Base-by-base conservation (phyloP, 164 flowering plant species). In the Kalanchoe fedtschenkoi region DNA sequence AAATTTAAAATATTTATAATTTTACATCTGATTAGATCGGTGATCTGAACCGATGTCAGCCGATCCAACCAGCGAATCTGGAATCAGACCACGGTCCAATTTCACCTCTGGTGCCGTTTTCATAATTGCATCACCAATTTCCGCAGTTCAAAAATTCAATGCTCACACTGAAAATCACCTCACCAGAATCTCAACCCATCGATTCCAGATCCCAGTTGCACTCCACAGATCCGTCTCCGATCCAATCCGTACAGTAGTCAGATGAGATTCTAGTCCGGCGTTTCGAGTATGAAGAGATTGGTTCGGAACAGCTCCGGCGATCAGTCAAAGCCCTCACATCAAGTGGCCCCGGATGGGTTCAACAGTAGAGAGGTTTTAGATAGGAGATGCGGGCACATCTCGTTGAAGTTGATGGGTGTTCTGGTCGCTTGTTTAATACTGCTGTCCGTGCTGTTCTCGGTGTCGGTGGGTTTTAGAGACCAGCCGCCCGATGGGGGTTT, bases 371-470 rank as follows among this genome's bases (percentile, higher is more conserved):
- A 46, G 63, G 29, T 44, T 42, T 42, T 42, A 7, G 80, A 75
- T 67, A 69, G 56, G 73, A 78, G 69, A 74, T 62, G 65, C 34
- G 79, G 82, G 60, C 41, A 62, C 15, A 71, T 63, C 53, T 51
- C 60, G 24, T 61, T 75, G 67, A 69, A 69, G 59, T 22, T 71
- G 26, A 78, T 75, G 76, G 84, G 80, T 24, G 38, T 79, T 28
- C 47, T 77, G 26, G 75, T 74, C 38, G 78, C 62, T 33, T 66
- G 66, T 30, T 70, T 83, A 68, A 76, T 83, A 77, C 68, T 70
- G 8, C 22, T 75, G 41, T 75, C 88, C 1, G 73, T 84, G 63
- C 43, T 87, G 51, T 72, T 83, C 65, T 73, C 83, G 0, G 51
- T 81, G 10, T 76, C 77, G 8, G 65, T 72, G 11, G 61, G 82